Evolutionary conservation across 129 eudicot genomes (phyloP).

Genomic region (Daucus carota): DH1_v3.0 NC_030382.2:43206501-43207000

Average conservation of each 20-base stretch:
- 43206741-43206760: not conserved
- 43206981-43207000: not conserved
- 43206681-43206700: too few species aligned
- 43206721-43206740: not conserved
- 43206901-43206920: not conserved
- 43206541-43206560: conserved; percentile 63
- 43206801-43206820: not conserved
- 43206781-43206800: not conserved
- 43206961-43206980: not conserved
- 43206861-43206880: not conserved
- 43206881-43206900: not conserved
- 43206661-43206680: conserved; percentile 30
- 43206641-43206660: conserved; percentile 30
- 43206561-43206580: conserved; percentile 73
- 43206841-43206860: not conserved
- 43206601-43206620: conserved; percentile 67
- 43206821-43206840: not conserved
- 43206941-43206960: not conserved
- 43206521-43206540: conserved; percentile 59
- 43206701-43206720: not conserved
- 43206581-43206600: conserved; percentile 68
- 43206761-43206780: not conserved
- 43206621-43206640: conserved; percentile 91
- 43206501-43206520: conserved; percentile 1
- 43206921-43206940: not conserved